phyloP scores from a whole-genome alignment of 495 filamentous ascomycete species.

The Annulohypoxylon maeteangense region DNA sequence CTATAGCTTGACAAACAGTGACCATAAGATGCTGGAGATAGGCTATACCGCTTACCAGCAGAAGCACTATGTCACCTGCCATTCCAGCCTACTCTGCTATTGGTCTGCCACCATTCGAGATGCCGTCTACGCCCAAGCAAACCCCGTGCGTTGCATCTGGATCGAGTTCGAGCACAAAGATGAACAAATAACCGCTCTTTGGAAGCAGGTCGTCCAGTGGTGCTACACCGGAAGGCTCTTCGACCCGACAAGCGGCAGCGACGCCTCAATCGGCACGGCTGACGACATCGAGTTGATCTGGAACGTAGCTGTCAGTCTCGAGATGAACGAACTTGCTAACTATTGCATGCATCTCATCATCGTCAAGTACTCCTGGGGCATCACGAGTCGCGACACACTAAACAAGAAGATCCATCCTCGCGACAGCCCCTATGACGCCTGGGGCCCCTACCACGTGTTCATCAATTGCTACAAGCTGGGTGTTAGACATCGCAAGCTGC shows the following conservation, averaged over 20 bases:
- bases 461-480: background rate
- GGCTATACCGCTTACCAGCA: background rate
- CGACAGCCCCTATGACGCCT: constrained; percentile 8
- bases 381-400: background rate
- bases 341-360: constrained; percentile 22
- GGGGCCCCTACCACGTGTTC: constrained; percentile 2
- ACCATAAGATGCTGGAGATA: background rate
- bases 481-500: background rate
- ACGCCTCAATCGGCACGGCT: background rate
- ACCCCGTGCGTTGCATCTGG: background rate
- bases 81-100: constrained; percentile 14
- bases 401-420: background rate
- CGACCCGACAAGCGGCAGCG: background rate
- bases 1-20: background rate
- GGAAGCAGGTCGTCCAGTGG: constrained; percentile 23
- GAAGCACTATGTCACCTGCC: background rate
- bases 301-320: background rate
- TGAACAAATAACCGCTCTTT: background rate
- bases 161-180: background rate
- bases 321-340: constrained; percentile 21
- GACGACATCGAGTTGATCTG: constrained; percentile 10
- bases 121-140: background rate
- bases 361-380: constrained; percentile 19
- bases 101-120: constrained; percentile 9
- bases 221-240: constrained; percentile 6